Evolutionary conservation across 1,139 yeast genomes (phyloP).

Genomic region (Protomyces gravidus): DNA sequence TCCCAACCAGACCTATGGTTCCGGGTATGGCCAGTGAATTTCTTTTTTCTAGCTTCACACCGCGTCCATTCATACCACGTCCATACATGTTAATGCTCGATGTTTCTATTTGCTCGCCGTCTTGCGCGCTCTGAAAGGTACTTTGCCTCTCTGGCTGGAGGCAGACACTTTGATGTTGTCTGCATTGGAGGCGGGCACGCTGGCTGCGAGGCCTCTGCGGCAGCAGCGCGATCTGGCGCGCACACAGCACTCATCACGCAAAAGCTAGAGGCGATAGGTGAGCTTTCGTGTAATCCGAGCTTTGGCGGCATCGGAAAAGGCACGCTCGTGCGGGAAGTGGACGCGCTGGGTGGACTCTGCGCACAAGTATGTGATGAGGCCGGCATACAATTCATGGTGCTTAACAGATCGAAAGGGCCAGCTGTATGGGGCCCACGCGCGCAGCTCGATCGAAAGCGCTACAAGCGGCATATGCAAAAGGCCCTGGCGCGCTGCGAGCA

Average conservation of each 20-base stretch:
- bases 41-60: too few relatives aligned
- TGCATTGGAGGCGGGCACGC: slow-evolving; percentile 99
- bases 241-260: slow-evolving; percentile 76
- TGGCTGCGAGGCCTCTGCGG: slow-evolving; percentile 96
- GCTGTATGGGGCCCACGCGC: slow-evolving; percentile 99
- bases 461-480: slow-evolving; percentile 72
- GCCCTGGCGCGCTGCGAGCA: slow-evolving; percentile 57
- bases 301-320: slow-evolving; percentile 99
- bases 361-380: slow-evolving; percentile 81
- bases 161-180: slow-evolving; percentile 47
- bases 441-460: slow-evolving; percentile 82
- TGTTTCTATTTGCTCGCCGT: background rate
- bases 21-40: background rate
- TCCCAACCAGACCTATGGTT: background rate
- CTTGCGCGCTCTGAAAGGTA: background rate
- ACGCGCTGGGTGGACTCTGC: slow-evolving; percentile 92
- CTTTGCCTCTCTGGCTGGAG: background rate
- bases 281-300: slow-evolving; percentile 71
- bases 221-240: slow-evolving; percentile 79
- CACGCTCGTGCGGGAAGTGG: slow-evolving; percentile 83
- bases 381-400: slow-evolving; percentile 84
- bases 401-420: slow-evolving; percentile 86
- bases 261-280: slow-evolving; percentile 63
- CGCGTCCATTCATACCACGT: too few relatives aligned
- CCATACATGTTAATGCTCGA: too few relatives aligned